Evolutionary conservation across 306 rosid species (phyloP).

Genomic region (Cucurbita pepo): DNA sequence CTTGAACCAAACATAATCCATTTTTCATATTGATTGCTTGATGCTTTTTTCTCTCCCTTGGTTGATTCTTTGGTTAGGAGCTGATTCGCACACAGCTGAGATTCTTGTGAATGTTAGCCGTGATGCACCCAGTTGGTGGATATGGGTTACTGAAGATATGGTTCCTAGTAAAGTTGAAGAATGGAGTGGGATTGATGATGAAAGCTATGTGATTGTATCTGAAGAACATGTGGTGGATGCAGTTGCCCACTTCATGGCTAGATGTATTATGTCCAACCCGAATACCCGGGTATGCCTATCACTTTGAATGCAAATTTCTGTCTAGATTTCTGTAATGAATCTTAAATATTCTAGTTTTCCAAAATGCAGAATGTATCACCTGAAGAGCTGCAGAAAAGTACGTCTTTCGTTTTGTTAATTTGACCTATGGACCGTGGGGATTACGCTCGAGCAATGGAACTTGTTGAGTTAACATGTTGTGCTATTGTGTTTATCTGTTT

Average conservation of each 20-base stretch:
- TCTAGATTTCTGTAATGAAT: background rate
- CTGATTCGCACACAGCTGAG: constrained; percentile 60
- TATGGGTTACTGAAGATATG: constrained; percentile 74
- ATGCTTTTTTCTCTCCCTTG: background rate
- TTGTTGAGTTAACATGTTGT: background rate
- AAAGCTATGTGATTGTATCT: constrained; percentile 54
- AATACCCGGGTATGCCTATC: constrained; percentile 39
- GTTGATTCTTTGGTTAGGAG: constrained; percentile 18
- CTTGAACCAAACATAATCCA: background rate
- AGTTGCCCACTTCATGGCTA: constrained; percentile 83
- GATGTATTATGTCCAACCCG: constrained; percentile 72
- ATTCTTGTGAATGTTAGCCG: constrained; percentile 52
- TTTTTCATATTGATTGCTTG: background rate
- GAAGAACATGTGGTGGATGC: constrained; percentile 95
- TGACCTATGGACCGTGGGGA: background rate
- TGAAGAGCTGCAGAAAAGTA: constrained; percentile 71
- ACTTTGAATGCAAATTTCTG: background rate
- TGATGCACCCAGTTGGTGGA: constrained; percentile 86
- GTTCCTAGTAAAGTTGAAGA: constrained; percentile 56
- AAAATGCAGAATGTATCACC: constrained; percentile 68
- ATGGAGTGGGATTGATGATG: constrained; percentile 69
- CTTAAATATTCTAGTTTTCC: constrained; percentile 9
- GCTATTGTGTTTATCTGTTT: constrained; percentile 4
- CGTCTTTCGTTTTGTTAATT: constrained; percentile 15
- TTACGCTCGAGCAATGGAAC: background rate